phyloP scores from a whole-genome alignment of 2,329 filamentous ascomycete genomes.

The Bretziella fagacearum region DNA sequence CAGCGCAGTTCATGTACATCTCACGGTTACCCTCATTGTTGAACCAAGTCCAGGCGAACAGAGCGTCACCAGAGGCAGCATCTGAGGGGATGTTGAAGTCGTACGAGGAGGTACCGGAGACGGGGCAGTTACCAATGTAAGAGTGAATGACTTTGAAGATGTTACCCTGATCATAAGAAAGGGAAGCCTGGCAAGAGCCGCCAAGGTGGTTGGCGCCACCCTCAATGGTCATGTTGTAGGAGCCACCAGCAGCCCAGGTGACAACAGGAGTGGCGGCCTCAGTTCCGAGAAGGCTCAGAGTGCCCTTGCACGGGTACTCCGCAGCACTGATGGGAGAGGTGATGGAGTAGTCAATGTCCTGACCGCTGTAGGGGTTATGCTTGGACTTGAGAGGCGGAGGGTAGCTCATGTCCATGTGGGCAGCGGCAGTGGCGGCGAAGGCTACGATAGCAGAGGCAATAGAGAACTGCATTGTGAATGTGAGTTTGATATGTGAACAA shows the following conservation, averaged over 20 bases:
- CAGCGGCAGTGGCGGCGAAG: conserved; percentile 28
- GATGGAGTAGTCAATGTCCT: conserved; percentile 52
- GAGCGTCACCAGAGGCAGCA: conserved; percentile 40
- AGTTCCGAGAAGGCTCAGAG: conserved; percentile 32
- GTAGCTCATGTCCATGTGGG: conserved; percentile 39
- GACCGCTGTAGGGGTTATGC: conserved; percentile 30
- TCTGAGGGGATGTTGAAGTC: conserved; percentile 50
- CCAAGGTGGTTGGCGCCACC: conserved; percentile 49
- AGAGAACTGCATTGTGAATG: conserved; percentile 27
- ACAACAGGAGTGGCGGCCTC: conserved; percentile 35
- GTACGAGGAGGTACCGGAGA: conserved; percentile 31
- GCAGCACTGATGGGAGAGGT: conserved; percentile 49
- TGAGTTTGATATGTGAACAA: background rate
- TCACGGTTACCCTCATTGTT: conserved; percentile 63
- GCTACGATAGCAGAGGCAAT: conserved; percentile 27
- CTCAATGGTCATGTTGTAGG: conserved; percentile 45
- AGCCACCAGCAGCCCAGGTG: conserved; percentile 43
- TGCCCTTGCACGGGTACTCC: conserved; percentile 64
- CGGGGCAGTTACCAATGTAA: conserved; percentile 38
- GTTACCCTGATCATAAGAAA: conserved; percentile 55
- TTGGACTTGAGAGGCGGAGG: conserved; percentile 38
- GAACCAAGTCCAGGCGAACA: conserved; percentile 66
- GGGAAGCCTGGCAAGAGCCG: conserved; percentile 58
- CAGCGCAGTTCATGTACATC: conserved; percentile 77
- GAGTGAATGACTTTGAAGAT: conserved; percentile 52